Evolutionary conservation across 2,329 filamentous ascomycete genomes (phyloP).

Genomic region (Annulohypoxylon truncatum): DNA sequence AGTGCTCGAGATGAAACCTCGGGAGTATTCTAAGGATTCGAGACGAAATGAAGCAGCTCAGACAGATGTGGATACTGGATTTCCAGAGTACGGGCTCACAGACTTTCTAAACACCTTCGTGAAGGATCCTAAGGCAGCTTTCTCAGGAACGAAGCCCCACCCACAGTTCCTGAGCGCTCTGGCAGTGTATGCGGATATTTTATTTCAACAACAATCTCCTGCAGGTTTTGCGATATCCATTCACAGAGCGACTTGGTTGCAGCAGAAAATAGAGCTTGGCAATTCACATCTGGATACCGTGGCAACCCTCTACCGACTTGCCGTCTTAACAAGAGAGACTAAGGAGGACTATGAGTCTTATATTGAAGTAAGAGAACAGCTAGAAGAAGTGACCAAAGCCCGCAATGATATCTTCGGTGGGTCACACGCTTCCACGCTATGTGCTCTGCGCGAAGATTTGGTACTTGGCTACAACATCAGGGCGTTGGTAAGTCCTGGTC

Average conservation of each 20-base stretch:
- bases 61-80: not conserved
- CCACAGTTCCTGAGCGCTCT: not conserved
- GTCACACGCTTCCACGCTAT: not conserved
- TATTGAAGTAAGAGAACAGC: not conserved
- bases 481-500: not conserved
- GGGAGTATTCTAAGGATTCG: not conserved
- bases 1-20: not conserved
- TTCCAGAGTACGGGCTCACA: too few species aligned
- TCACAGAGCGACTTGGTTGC: not conserved
- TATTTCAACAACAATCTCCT: not conserved
- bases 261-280: not conserved
- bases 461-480: not conserved
- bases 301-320: not conserved
- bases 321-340: not conserved
- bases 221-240: not conserved
- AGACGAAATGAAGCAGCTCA: not conserved
- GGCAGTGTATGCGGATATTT: not conserved
- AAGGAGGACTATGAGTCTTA: not conserved
- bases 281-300: not conserved
- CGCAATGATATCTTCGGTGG: not conserved
- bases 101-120: not conserved
- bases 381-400: not conserved
- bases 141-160: not conserved
- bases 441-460: not conserved
- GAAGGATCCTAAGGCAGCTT: not conserved